These are phyloP conservation scores for Pseudonitzschia pungens DNA, from an alignment of 108 stramenopile genomes.

Conservation along the genomic window DNA sequence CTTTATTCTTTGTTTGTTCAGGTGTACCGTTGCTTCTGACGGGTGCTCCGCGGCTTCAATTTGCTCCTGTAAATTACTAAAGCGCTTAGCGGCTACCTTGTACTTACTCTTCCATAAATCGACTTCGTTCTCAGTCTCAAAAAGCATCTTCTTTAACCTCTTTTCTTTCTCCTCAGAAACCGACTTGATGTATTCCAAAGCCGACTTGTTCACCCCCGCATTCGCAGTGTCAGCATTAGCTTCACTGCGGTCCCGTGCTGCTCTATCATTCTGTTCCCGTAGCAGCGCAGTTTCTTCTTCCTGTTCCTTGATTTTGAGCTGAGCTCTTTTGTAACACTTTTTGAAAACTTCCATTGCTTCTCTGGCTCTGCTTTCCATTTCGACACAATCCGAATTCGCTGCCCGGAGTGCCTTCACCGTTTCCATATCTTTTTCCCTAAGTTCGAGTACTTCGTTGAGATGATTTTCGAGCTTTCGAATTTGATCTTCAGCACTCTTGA, in stretches of 20 bases:
- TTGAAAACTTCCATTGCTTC: slow-evolving; percentile 31
- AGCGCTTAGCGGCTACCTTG: not conserved
- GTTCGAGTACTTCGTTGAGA: slow-evolving; percentile 19
- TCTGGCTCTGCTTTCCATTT: slow-evolving; percentile 27
- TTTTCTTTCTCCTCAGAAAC: slow-evolving; percentile 14
- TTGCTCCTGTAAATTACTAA: slow-evolving; percentile 1
- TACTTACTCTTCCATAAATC: slow-evolving; percentile 14
- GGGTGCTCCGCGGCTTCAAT: slow-evolving; percentile 4
- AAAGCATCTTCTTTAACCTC: slow-evolving; percentile 5
- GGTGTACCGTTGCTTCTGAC: not conserved
- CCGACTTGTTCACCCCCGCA: not conserved
- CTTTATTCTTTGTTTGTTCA: slow-evolving; percentile 6
- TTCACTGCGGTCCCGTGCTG: not conserved
- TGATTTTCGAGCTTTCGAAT: slow-evolving; percentile 23
- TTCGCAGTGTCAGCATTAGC: not conserved
- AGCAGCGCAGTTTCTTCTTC: slow-evolving; percentile 22
- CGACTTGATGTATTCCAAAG: slow-evolving; percentile 1
- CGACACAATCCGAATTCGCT: slow-evolving; percentile 24
- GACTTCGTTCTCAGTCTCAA: slow-evolving; percentile 9
- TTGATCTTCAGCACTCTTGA: slow-evolving; percentile 11
- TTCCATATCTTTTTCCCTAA: slow-evolving; percentile 11
- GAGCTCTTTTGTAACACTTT: slow-evolving; percentile 26
- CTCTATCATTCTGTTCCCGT: slow-evolving; percentile 11
- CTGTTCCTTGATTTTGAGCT: slow-evolving; percentile 30
- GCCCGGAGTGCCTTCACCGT: slow-evolving; percentile 9